Conservation (phyloP, 495 filamentous ascomycete species). For the Pyrenula aspistea region DNA sequence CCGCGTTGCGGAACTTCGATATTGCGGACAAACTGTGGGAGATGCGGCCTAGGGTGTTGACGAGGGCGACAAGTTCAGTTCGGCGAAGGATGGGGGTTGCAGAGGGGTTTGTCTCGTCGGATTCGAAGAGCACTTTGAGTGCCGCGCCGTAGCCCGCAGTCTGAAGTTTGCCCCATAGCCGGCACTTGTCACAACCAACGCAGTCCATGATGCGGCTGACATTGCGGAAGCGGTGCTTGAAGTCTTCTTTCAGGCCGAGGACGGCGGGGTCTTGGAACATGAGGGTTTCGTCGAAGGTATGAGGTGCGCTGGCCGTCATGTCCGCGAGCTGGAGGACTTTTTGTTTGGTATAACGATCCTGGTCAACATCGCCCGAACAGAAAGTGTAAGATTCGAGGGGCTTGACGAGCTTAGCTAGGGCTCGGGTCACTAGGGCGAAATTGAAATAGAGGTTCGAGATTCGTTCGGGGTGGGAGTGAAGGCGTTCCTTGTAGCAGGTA, state of each 20-base stretch:
- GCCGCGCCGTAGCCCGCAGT: slow-evolving; percentile 91
- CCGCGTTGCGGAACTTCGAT: slow-evolving; percentile 55
- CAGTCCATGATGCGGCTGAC: slow-evolving; percentile 96
- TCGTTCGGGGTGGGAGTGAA: slow-evolving; percentile 75
- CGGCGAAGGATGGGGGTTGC: slow-evolving; percentile 67
- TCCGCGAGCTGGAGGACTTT: slow-evolving; percentile 64
- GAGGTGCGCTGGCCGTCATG: slow-evolving; percentile 48
- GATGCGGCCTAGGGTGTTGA: slow-evolving; percentile 86
- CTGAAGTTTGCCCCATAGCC: slow-evolving; percentile 97
- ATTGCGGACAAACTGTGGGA: slow-evolving; percentile 66
- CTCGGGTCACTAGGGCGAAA: slow-evolving; percentile 85
- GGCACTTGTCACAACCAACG: slow-evolving; percentile 96
- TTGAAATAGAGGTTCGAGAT: slow-evolving; percentile 98
- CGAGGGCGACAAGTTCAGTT: slow-evolving; percentile 83
- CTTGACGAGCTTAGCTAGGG: slow-evolving; percentile 79
- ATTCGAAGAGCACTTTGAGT: slow-evolving; percentile 91
- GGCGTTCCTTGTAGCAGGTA: slow-evolving; percentile 72
- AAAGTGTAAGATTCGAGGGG: slow-evolving; percentile 79
- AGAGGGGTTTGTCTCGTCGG: slow-evolving; percentile 65
- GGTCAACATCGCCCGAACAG: slow-evolving; percentile 70
- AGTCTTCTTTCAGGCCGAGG: slow-evolving; percentile 86
- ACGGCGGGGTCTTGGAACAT: slow-evolving; percentile 69
- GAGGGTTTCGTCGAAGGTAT: slow-evolving; percentile 84
- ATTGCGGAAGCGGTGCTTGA: slow-evolving; percentile 93
- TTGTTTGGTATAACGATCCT: slow-evolving; percentile 66